Conservation (phyloP, 768 basidiomycete species). For the Suillus brevipes region DNA sequence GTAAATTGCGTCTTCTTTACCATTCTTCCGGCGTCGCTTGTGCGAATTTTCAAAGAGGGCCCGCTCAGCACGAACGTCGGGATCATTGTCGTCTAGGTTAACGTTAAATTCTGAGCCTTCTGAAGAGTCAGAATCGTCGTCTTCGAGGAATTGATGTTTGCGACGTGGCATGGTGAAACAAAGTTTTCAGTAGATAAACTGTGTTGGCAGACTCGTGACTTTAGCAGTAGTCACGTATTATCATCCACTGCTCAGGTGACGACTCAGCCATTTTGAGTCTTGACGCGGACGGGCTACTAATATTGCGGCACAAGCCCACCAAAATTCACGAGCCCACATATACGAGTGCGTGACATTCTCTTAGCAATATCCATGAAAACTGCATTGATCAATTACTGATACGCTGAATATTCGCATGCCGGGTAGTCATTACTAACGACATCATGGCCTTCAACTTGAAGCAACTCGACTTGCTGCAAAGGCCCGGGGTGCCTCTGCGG, state of each 20-base stretch:
- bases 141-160: slow-evolving; percentile 69
- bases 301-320: background rate
- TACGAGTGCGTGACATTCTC: background rate
- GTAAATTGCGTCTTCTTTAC: slow-evolving; percentile 73
- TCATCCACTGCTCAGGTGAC: too few species aligned
- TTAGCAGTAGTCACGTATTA: too few species aligned
- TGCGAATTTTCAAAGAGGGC: slow-evolving; percentile 79
- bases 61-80: slow-evolving; percentile 70
- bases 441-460: background rate
- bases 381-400: background rate
- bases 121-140: slow-evolving; percentile 75
- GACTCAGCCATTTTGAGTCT: background rate
- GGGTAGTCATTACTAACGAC: background rate
- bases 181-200: background rate
- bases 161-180: slow-evolving; percentile 61
- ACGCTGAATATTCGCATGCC: background rate
- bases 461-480: background rate
- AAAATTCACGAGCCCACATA: background rate
- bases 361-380: background rate
- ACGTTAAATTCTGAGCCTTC: slow-evolving; percentile 54
- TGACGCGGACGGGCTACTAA: too few species aligned
- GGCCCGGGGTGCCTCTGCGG: background rate
- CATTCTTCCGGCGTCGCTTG: slow-evolving; percentile 65
- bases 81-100: slow-evolving; percentile 50
- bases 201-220: background rate